Conservation (phyloP, 2,329 filamentous ascomycete genomes). For the Penicillium thymicola region DNA sequence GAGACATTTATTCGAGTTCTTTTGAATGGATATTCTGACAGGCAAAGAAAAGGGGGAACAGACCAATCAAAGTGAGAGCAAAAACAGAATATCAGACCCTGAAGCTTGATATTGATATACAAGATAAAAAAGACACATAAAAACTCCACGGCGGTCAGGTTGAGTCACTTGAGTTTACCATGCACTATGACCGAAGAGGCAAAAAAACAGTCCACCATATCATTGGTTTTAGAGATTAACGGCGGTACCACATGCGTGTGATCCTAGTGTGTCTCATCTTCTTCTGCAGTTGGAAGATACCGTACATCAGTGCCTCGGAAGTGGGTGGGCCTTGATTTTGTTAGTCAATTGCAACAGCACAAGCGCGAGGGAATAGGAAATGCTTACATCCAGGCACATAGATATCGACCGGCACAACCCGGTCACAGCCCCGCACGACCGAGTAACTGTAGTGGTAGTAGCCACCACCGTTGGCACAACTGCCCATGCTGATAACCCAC, state of each 20-base stretch:
- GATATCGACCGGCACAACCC: slow-evolving; percentile 78
- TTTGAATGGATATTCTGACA: slow-evolving; percentile 17
- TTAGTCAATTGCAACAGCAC: slow-evolving; percentile 10
- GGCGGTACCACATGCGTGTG: slow-evolving; percentile 58
- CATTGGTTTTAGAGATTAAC: slow-evolving; percentile 29
- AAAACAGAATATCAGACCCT: slow-evolving; percentile 6
- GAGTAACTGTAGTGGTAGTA: slow-evolving; percentile 88
- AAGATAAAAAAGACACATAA: slow-evolving; percentile 21
- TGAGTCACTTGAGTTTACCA: slow-evolving; percentile 17
- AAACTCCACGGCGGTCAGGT: slow-evolving; percentile 21
- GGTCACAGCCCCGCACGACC: slow-evolving; percentile 72
- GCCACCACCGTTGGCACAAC: slow-evolving; percentile 79
- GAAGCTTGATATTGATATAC: slow-evolving; percentile 21
- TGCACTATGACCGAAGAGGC: slow-evolving; percentile 12
- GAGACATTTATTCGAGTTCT: slow-evolving; percentile 1
- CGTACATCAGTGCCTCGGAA: slow-evolving; percentile 56
- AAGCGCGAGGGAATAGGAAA: slow-evolving; percentile 20
- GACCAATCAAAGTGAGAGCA: background rate
- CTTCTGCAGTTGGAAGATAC: slow-evolving; percentile 76
- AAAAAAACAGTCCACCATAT: slow-evolving; percentile 10
- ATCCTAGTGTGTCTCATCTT: slow-evolving; percentile 65
- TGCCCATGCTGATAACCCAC: slow-evolving; percentile 85
- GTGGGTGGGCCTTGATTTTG: slow-evolving; percentile 48
- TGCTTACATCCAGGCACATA: slow-evolving; percentile 77
- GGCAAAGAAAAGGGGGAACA: slow-evolving; percentile 1